These are phyloP conservation scores for Cyclotella kingstonii DNA, from an alignment of 108 stramenopile genomes.

Conservation along the genomic window DNA sequence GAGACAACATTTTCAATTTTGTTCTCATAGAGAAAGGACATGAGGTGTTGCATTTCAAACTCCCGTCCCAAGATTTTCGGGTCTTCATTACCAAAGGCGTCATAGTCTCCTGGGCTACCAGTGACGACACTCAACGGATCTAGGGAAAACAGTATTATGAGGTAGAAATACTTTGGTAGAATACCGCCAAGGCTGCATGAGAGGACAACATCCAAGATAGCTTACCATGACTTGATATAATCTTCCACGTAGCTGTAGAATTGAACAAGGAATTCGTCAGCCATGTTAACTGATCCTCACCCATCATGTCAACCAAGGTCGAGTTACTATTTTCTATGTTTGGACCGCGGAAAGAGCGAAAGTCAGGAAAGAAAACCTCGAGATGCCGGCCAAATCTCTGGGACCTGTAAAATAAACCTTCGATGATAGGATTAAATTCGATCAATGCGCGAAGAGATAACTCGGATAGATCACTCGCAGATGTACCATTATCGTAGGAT, in stretches of 20 bases:
- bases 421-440: conserved; percentile 39
- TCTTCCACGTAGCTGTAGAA: conserved; percentile 48
- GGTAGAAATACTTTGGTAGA: background rate
- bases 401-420: conserved; percentile 15
- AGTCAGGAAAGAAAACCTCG: conserved; percentile 50
- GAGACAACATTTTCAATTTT: conserved; percentile 34
- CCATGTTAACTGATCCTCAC: conserved; percentile 40
- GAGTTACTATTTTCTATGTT: conserved; percentile 19
- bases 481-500: conserved; percentile 1
- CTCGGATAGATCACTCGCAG: conserved; percentile 21
- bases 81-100: conserved; percentile 29
- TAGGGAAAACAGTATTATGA: no score
- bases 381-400: conserved; percentile 47
- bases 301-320: conserved; percentile 33
- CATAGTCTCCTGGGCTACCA: conserved; percentile 27
- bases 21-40: conserved; percentile 31
- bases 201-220: background rate
- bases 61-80: conserved; percentile 31
- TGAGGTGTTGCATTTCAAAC: conserved; percentile 36
- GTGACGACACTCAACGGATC: conserved; percentile 42
- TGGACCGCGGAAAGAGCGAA: conserved; percentile 38
- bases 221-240: conserved; percentile 42
- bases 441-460: conserved; percentile 31
- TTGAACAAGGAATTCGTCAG: conserved; percentile 27
- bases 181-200: background rate